Conservation (phyloP, 1,284 basidiomycete species). For the Fomitopsis pinicola region DNA sequence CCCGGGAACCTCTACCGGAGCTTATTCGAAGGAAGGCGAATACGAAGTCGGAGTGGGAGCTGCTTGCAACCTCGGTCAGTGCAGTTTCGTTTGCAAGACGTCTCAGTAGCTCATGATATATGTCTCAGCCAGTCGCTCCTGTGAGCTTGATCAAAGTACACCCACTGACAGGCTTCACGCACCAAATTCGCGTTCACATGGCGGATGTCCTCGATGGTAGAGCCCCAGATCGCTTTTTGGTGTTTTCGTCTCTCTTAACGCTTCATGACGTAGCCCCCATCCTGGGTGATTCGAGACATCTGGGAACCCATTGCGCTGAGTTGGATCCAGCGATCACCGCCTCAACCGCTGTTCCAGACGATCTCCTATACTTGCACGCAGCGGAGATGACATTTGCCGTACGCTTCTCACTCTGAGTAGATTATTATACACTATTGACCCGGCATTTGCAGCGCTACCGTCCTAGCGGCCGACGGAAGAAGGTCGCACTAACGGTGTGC, state of each 20-base stretch:
- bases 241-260: background rate
- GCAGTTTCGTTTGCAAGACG: background rate
- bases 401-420: background rate
- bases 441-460: background rate
- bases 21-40: background rate
- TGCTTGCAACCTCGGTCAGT: background rate
- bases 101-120: constrained; percentile 18
- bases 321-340: background rate
- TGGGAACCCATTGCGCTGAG: background rate
- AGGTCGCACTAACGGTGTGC: background rate
- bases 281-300: background rate
- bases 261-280: background rate
- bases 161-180: background rate
- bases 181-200: background rate
- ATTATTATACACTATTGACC: background rate
- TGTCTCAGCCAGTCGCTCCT: background rate
- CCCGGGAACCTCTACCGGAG: background rate
- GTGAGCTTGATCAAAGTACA: background rate
- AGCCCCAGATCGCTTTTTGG: too few relatives aligned
- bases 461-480: constrained; percentile 16
- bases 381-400: background rate
- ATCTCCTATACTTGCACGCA: background rate
- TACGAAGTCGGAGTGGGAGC: background rate
- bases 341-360: background rate
- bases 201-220: background rate